A percentile compares a stretch with the other conserved stretches of the same genome.
Conservation (phyloP, 2,329 filamentous ascomycete species). For the Periconia macrospinosa region DNA sequence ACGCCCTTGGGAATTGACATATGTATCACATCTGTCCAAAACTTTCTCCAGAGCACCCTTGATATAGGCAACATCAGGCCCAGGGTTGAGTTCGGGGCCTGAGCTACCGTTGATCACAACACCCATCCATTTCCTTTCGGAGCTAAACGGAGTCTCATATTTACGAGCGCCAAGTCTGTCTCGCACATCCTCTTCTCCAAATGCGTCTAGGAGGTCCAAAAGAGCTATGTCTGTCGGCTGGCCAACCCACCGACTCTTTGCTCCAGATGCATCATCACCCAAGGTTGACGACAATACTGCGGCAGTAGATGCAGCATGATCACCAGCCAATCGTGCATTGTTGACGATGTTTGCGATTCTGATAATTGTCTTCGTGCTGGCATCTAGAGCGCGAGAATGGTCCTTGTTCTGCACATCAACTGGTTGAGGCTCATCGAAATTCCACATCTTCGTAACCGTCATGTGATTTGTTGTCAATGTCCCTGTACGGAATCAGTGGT, state of each 20-base stretch:
- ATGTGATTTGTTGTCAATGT: constrained; percentile 98
- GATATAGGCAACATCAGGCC: constrained; percentile 85
- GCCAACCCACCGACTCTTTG: constrained; percentile 89
- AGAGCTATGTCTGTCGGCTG: constrained; percentile 98
- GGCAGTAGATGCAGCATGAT: constrained; percentile 70
- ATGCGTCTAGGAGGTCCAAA: constrained; percentile 86
- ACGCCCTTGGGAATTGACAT: constrained; percentile 80
- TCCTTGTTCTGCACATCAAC: constrained; percentile 61
- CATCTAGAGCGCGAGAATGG: constrained; percentile 61
- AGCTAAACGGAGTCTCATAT: constrained; percentile 92
- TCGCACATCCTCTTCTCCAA: constrained; percentile 88
- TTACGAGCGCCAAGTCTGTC: constrained; percentile 80
- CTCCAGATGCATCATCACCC: constrained; percentile 61
- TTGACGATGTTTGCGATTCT: constrained; percentile 97
- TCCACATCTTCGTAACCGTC: constrained; percentile 96
- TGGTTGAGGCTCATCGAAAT: constrained; percentile 69
- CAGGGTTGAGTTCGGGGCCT: constrained; percentile 55
- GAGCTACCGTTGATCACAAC: constrained; percentile 68
- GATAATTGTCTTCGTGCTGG: constrained; percentile 77
- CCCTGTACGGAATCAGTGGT: constrained; percentile 50
- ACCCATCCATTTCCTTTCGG: constrained; percentile 99
- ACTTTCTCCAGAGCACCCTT: constrained; percentile 93
- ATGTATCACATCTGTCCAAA: constrained; percentile 84
- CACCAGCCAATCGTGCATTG: constrained; percentile 78
- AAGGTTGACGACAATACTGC: constrained; percentile 86